Conservation (phyloP, 768 basidiomycete genomes). For the Dendrothele bispora region DNA sequence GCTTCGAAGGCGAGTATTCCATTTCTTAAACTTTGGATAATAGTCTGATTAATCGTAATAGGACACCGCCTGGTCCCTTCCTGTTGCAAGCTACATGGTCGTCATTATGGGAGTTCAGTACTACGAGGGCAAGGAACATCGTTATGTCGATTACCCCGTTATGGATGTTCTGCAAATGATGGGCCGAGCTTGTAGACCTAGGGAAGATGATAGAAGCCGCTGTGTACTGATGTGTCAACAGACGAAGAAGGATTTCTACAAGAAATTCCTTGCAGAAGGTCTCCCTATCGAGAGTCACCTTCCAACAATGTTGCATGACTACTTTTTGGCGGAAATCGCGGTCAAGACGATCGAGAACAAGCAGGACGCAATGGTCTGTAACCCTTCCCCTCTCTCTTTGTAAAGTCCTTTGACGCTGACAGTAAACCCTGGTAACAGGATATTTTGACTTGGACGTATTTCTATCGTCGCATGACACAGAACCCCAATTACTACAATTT, state of each 20-base stretch:
- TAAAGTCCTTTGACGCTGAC: not conserved
- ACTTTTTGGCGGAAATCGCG: slow-evolving; percentile 97
- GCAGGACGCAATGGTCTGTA: slow-evolving; percentile 86
- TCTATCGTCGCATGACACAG: slow-evolving; percentile 96
- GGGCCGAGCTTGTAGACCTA: slow-evolving; percentile 94
- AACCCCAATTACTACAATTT: slow-evolving; percentile 96
- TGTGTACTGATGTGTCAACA: slow-evolving; percentile 98
- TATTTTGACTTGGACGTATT: slow-evolving; percentile 98
- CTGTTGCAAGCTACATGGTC: slow-evolving; percentile 94
- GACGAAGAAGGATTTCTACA: slow-evolving; percentile 98
- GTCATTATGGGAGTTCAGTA: slow-evolving; percentile 99
- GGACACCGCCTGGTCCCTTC: slow-evolving; percentile 97
- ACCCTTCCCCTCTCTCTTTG: not conserved
- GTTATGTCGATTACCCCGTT: slow-evolving; percentile 96
- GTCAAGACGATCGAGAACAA: slow-evolving; percentile 99
- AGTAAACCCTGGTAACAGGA: slow-evolving; percentile 49
- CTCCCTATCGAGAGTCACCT: slow-evolving; percentile 95
- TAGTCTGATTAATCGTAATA: slow-evolving; percentile 25
- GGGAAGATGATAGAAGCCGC: slow-evolving; percentile 84
- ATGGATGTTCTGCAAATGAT: slow-evolving; percentile 99
- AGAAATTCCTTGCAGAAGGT: slow-evolving; percentile 97
- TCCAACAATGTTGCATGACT: slow-evolving; percentile 89
- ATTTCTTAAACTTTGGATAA: not conserved
- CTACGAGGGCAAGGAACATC: slow-evolving; percentile 96
- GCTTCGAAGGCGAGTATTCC: slow-evolving; percentile 70